Percentiles rank a stretch among this genome's conserved stretches.
Evolutionary conservation across 1,139 yeast genomes (phyloP).

Genomic region (Kodamaea plutei): DNA sequence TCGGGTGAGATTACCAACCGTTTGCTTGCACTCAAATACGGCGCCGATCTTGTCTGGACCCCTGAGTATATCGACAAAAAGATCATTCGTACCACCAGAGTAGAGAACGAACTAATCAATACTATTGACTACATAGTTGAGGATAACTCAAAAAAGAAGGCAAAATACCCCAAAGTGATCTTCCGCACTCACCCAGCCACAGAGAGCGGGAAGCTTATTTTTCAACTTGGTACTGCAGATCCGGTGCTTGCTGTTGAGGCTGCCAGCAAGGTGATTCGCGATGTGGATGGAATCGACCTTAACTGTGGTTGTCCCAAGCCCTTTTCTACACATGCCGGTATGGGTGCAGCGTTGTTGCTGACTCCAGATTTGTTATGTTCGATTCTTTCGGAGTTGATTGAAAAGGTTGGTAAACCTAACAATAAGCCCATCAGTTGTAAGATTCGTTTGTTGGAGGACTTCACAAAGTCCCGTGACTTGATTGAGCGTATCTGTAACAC

Average conservation of each 20-base stretch:
- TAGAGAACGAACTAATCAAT: conserved; percentile 48
- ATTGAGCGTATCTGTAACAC: conserved; percentile 66
- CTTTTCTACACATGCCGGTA: conserved; percentile 84
- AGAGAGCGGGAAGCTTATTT: conserved; percentile 65
- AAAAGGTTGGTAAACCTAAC: conserved; percentile 73
- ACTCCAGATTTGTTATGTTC: conserved; percentile 76
- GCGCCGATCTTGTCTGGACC: conserved; percentile 94
- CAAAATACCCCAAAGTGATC: conserved; percentile 38
- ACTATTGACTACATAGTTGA: conserved; percentile 53
- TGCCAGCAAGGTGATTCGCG: conserved; percentile 71
- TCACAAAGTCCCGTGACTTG: conserved; percentile 55
- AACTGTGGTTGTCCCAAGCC: conserved; percentile 97
- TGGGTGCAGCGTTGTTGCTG: conserved; percentile 90
- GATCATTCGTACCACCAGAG: conserved; percentile 63
- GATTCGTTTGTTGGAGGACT: conserved; percentile 66
- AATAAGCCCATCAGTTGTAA: conserved; percentile 85
- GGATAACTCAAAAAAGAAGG: conserved; percentile 5
- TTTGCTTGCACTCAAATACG: conserved; percentile 69
- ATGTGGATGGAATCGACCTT: conserved; percentile 89
- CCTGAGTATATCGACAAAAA: conserved; percentile 93
- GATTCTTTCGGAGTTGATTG: conserved; percentile 64
- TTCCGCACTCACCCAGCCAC: conserved; percentile 67
- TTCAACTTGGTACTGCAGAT: conserved; percentile 86
- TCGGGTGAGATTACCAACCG: conserved; percentile 93
- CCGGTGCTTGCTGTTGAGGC: conserved; percentile 86